Evolutionary conservation across 1,284 basidiomycete species (phyloP), one percentile per base, ranked within the genome.

Genomic region (Apiotrichum porosum): DNA sequence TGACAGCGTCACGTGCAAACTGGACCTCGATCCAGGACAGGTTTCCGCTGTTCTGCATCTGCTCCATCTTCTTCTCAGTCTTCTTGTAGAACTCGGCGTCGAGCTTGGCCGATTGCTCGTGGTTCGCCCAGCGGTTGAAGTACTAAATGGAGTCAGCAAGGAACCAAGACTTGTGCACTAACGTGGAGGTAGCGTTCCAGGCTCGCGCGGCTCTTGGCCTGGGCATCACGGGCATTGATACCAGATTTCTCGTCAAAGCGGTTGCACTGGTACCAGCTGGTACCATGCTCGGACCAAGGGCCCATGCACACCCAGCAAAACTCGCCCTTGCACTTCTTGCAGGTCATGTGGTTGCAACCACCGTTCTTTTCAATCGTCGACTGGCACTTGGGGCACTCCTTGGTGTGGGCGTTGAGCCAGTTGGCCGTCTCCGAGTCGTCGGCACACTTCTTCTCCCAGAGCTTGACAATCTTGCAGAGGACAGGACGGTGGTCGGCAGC

Each of bases 331-430:
- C 92, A 95, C 76, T 94, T 95, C 80, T 94, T 93, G 79, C 92
- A 95, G n/a, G 91, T 95, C 92, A 95, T 95, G 73, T 95, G 92
- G 78, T 95, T 94, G 88, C 94, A 97, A 5, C 94, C 93, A n/a
- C 94, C 93, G 62, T 97, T 97, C 85, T 98, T 97, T 80, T 98
- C 93, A 57, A 98, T 97, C 42, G 93, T 97, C 61, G 90, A 92
- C 68, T 88, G 83, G 73, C 94, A 98, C 68, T 90, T 85, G 37
- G 84, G 81, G 69, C 94, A 98, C 73, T 98, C 94, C 77, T 98
- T 97, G 42, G 94, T 98, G 71, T 98, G 97, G 60, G 92, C 97
- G 79, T 88, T 90, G 76, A 98, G 93, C 94, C 94, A 98, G 70
- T 98, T 97, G 33, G 92, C 90, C 17, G 94, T 98, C 77, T 98